Percentiles rank a stretch among this genome's conserved stretches.
phyloP scores from a whole-genome alignment of 176 grass and related monocot genomes.

The Musa itinerans region DNA sequence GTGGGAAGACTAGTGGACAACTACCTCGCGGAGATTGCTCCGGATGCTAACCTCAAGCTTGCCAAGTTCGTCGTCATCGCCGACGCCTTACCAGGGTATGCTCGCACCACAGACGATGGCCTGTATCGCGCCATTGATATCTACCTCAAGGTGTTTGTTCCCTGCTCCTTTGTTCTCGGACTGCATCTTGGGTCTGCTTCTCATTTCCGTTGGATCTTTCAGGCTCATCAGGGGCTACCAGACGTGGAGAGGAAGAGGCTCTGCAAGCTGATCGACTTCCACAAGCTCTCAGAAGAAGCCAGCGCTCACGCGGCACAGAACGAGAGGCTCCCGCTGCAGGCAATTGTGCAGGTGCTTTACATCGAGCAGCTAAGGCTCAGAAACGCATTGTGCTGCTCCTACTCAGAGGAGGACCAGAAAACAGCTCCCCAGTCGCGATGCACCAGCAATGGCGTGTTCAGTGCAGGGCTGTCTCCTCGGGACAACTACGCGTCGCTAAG shows the following conservation, averaged over 20 bases:
- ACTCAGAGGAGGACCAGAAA: conserved; percentile 1
- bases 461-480: conserved; percentile 45
- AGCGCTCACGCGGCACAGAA: conserved; percentile 55
- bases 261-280: conserved; percentile 49
- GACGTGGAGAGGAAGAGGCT: conserved; percentile 48
- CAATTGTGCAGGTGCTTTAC: conserved; percentile 61
- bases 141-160: conserved; percentile 44
- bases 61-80: conserved; percentile 43
- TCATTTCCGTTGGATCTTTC: neutral
- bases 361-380: conserved; percentile 61
- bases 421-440: neutral
- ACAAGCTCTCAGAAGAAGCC: conserved; percentile 70
- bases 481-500: conserved; percentile 82
- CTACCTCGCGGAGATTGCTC: conserved; percentile 62
- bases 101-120: conserved; percentile 44
- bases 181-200: neutral
- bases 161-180: neutral
- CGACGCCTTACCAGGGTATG: conserved; percentile 47
- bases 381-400: conserved; percentile 13
- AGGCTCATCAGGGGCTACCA: conserved; percentile 46
- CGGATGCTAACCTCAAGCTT: conserved; percentile 56
- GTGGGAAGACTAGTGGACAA: conserved; percentile 46
- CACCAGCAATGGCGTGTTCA: conserved; percentile 38
- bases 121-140: conserved; percentile 64
- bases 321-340: conserved; percentile 50